phyloP scores from a whole-genome alignment of 2,329 filamentous ascomycete genomes.

The Paecilomyces formosus region DNA sequence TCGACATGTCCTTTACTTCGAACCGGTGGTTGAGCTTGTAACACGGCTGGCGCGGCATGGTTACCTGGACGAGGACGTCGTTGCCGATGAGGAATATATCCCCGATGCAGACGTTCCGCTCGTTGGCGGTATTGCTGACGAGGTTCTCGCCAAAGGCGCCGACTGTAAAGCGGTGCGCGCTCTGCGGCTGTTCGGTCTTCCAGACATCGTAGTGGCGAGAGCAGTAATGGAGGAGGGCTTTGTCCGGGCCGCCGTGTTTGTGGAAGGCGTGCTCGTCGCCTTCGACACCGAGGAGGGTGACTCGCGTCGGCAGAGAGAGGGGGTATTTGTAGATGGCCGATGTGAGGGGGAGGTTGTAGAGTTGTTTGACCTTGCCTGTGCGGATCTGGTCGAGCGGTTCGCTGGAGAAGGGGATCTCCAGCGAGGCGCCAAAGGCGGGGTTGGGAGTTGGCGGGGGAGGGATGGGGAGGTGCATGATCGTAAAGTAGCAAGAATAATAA shows the following conservation, averaged over 20 bases:
- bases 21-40: slow-evolving; percentile 65
- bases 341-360: neutral
- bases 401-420: too few species aligned
- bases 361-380: neutral
- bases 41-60: slow-evolving; percentile 56
- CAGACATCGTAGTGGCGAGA: slow-evolving; percentile 52
- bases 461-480: too few species aligned
- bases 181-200: slow-evolving; percentile 46
- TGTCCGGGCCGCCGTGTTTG: slow-evolving; percentile 57
- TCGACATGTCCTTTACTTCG: slow-evolving; percentile 54
- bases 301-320: neutral
- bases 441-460: too few species aligned
- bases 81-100: slow-evolving; percentile 49
- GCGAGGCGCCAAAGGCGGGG: too few species aligned
- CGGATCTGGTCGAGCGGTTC: too few species aligned
- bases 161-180: slow-evolving; percentile 44
- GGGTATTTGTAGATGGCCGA: neutral
- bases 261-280: slow-evolving; percentile 56
- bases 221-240: slow-evolving; percentile 57
- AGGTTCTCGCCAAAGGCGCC: slow-evolving; percentile 62
- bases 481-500: too few species aligned
- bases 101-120: slow-evolving; percentile 59
- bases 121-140: slow-evolving; percentile 51
- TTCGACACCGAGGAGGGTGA: slow-evolving; percentile 40
- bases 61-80: slow-evolving; percentile 50